Percentiles rank a stretch among this genome's conserved stretches.
Evolutionary conservation across 257 asterid genomes (phyloP).

Genomic region (Eustoma russellianum): DNA sequence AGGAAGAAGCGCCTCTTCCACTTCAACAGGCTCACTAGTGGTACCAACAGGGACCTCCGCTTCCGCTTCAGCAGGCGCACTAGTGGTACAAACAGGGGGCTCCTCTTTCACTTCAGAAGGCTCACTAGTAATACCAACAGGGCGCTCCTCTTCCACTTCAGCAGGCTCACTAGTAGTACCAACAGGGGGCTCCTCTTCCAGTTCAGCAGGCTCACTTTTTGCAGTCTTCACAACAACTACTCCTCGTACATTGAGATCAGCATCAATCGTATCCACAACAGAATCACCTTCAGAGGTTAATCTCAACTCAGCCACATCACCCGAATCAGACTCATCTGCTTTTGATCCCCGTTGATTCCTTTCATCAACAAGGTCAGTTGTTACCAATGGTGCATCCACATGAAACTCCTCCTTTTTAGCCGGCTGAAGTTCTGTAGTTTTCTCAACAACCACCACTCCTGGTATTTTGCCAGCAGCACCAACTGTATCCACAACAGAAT

Average conservation of each 20-base stretch:
- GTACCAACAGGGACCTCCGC: conserved; percentile 13
- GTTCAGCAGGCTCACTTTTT: conserved; percentile 15
- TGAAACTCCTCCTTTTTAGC: conserved; percentile 12
- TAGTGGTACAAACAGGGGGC: conserved; percentile 18
- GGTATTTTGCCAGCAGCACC: conserved; percentile 27
- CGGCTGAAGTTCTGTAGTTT: conserved; percentile 12
- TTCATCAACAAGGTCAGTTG: neutral
- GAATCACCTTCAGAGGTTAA: conserved; percentile 28
- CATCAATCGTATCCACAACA: conserved; percentile 34
- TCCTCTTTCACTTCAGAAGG: conserved; percentile 19
- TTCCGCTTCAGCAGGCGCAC: conserved; percentile 11
- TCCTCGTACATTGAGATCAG: conserved; percentile 24
- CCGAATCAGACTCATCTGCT: conserved; percentile 15
- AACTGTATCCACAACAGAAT: conserved; percentile 35
- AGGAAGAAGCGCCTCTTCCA: conserved; percentile 12
- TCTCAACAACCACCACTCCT: conserved; percentile 34
- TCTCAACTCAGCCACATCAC: conserved; percentile 16
- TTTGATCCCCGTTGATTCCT: neutral
- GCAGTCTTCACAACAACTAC: conserved; percentile 27
- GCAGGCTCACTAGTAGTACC: neutral
- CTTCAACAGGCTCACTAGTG: conserved; percentile 15
- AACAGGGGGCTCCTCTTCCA: conserved; percentile 25
- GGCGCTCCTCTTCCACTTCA: conserved; percentile 25
- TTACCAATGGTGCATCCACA: conserved; percentile 7
- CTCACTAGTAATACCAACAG: conserved; percentile 1